Percentiles rank a stretch among this genome's conserved stretches.
phyloP scores from a whole-genome alignment of 1,139 yeast species.

The Taiozyma sp. region DNA sequence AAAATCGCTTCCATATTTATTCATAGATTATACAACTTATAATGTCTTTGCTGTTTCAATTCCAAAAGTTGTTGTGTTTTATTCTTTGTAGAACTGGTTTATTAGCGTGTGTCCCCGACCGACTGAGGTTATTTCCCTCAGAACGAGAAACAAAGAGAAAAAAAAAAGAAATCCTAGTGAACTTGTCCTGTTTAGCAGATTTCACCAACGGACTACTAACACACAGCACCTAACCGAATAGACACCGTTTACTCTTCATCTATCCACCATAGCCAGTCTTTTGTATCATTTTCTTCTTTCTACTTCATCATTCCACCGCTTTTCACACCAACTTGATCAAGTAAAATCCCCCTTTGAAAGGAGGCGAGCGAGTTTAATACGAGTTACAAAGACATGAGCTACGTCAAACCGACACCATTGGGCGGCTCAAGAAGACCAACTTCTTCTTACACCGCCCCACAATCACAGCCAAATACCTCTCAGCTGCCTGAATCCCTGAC shows the following conservation, averaged over 20 bases:
- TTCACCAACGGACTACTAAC: neutral
- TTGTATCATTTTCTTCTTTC: neutral
- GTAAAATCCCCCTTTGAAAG: neutral
- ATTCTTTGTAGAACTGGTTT: neutral
- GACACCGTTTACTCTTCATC: neutral
- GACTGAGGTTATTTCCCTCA: neutral
- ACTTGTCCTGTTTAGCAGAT: neutral
- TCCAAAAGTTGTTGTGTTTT: neutral
- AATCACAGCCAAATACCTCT: neutral
- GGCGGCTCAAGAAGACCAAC: conserved; percentile 3
- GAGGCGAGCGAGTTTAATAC: neutral
- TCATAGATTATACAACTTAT: neutral
- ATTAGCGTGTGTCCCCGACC: neutral
- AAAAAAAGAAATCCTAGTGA: neutral
- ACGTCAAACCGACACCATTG: conserved; percentile 13
- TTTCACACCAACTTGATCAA: neutral
- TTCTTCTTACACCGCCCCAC: neutral
- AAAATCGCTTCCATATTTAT: conserved; percentile 25
- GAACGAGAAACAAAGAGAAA: neutral
- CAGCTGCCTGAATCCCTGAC: conserved; percentile 26
- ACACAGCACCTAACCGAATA: neutral
- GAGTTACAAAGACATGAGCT: conserved; percentile 7
- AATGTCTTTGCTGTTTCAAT: neutral
- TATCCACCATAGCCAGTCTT: too few species aligned
- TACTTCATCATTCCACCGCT: neutral